These are phyloP conservation scores for Psilocybe cubensis DNA, from an alignment of 768 basidiomycete species.

Conservation along the genomic window DNA sequence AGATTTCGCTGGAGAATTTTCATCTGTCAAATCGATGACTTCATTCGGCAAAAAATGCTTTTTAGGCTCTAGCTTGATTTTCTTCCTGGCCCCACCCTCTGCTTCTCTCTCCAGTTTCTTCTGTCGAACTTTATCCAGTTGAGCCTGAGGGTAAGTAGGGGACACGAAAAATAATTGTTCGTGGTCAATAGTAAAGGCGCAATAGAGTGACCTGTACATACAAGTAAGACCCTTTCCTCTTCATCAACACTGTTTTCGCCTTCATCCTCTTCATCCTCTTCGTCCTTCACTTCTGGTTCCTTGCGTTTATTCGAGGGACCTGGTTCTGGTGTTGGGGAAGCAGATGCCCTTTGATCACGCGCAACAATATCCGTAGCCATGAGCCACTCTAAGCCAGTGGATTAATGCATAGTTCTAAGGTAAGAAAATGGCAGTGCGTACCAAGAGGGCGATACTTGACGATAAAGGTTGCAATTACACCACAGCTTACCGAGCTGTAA, in stretches of 20 bases:
- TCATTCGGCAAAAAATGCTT: not conserved
- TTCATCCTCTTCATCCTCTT: too few relatives aligned
- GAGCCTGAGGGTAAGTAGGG: too few relatives aligned
- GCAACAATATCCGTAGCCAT: slow-evolving; percentile 21
- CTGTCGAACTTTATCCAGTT: not conserved
- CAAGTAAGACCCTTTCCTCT: too few relatives aligned
- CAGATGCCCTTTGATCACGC: too few relatives aligned
- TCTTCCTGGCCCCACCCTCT: not conserved
- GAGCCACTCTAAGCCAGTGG: slow-evolving; percentile 13
- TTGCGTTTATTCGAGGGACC: too few relatives aligned
- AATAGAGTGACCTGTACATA: too few relatives aligned
- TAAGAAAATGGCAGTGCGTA: slow-evolving; percentile 4
- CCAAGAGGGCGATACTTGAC: slow-evolving; percentile 28
- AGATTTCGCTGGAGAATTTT: too few relatives aligned
- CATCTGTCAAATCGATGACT: slow-evolving; percentile 4
- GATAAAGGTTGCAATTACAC: slow-evolving; percentile 16
- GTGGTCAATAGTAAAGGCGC: too few relatives aligned
- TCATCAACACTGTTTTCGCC: too few relatives aligned
- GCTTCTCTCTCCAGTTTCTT: not conserved
- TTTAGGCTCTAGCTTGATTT: not conserved
- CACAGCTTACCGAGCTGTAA: not conserved
- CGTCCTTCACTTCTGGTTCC: too few relatives aligned
- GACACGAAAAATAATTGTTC: too few relatives aligned
- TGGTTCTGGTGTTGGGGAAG: too few relatives aligned
- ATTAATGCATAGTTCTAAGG: not conserved